phyloP scores from a whole-genome alignment of 2,329 filamentous ascomycete genomes.

The Tolypocladium guangdongense region DNA sequence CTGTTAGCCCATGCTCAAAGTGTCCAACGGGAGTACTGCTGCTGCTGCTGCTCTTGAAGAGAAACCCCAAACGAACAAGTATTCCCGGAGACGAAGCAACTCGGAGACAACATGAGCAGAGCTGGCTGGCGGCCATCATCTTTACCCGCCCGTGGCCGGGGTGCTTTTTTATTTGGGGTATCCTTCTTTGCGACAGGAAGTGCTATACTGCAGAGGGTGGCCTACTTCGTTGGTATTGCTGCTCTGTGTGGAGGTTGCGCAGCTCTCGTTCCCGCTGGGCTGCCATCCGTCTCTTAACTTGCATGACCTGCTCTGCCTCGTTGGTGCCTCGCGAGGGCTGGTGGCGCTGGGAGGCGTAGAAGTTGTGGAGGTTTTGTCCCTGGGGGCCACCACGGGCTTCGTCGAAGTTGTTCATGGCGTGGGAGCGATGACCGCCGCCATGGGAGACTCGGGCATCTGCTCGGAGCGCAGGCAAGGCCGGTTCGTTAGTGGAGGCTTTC shows the following conservation, averaged over 20 bases:
- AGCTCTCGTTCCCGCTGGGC: slow-evolving; percentile 98
- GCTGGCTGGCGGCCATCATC: slow-evolving; percentile 5
- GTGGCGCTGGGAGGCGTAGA: slow-evolving; percentile 89
- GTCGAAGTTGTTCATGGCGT: slow-evolving; percentile 75
- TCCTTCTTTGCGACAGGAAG: slow-evolving; percentile 21
- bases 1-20: slow-evolving; percentile 25
- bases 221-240: slow-evolving; percentile 99
- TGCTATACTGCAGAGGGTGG: slow-evolving; percentile 66
- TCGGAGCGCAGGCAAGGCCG: slow-evolving; percentile 11
- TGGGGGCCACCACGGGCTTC: slow-evolving; percentile 53
- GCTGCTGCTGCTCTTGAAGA: not conserved
- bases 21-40: slow-evolving; percentile 6
- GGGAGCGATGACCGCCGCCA: slow-evolving; percentile 58
- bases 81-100: not conserved
- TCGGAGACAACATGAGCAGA: slow-evolving; percentile 2
- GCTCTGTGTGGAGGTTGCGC: slow-evolving; percentile 99
- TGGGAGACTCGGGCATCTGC: slow-evolving; percentile 62
- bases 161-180: slow-evolving; percentile 27
- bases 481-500: slow-evolving; percentile 1
- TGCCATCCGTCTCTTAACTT: slow-evolving; percentile 98
- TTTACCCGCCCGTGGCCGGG: slow-evolving; percentile 8
- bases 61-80: slow-evolving; percentile 3
- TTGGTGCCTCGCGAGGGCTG: slow-evolving; percentile 70
- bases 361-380: slow-evolving; percentile 75
- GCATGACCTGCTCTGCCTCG: slow-evolving; percentile 97